Percentiles rank a stretch among this genome's conserved stretches.
These are phyloP conservation scores for Cephalotrichum gorgonifer DNA, from an alignment of 2,329 filamentous ascomycete genomes.

Conservation along the genomic window DNA sequence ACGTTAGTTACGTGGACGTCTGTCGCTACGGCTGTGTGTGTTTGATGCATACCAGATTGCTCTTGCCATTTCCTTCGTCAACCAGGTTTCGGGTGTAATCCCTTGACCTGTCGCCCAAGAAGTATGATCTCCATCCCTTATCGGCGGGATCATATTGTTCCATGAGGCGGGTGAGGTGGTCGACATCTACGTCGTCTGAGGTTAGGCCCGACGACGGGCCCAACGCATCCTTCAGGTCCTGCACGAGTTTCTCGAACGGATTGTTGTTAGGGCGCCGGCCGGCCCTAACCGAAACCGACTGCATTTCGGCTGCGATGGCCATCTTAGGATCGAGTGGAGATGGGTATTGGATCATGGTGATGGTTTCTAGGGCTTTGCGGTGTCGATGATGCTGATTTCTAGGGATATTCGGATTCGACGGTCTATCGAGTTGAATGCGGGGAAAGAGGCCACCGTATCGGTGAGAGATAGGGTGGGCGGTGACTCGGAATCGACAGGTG, in stretches of 20 bases:
- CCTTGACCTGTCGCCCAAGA: constrained; percentile 57
- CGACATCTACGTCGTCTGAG: constrained; percentile 70
- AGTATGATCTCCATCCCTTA: constrained; percentile 64
- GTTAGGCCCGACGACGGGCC: constrained; percentile 74
- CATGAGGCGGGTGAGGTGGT: constrained; percentile 64
- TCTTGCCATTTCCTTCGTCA: constrained; percentile 76
- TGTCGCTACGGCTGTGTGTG: neutral
- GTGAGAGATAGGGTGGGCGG: neutral
- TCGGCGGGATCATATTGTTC: constrained; percentile 58
- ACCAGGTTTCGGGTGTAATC: constrained; percentile 84
- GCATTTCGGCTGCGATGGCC: neutral
- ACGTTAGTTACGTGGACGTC: constrained; percentile 1
- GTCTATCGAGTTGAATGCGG: neutral
- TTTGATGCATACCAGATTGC: constrained; percentile 54
- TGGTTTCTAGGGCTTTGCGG: neutral
- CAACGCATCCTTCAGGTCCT: constrained; percentile 61
- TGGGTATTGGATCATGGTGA: constrained; percentile 4
- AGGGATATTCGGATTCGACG: neutral
- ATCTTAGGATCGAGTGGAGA: neutral
- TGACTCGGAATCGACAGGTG: neutral
- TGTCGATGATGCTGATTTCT: neutral
- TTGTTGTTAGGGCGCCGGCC: neutral
- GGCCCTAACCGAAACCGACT: neutral
- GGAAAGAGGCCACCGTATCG: neutral
- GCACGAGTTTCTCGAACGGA: constrained; percentile 59